Percentiles rank a stretch among this genome's conserved stretches.
These are phyloP conservation scores for Colletotrichum echinochloae DNA, from an alignment of 2,329 filamentous ascomycete species.

Conservation along the genomic window DNA sequence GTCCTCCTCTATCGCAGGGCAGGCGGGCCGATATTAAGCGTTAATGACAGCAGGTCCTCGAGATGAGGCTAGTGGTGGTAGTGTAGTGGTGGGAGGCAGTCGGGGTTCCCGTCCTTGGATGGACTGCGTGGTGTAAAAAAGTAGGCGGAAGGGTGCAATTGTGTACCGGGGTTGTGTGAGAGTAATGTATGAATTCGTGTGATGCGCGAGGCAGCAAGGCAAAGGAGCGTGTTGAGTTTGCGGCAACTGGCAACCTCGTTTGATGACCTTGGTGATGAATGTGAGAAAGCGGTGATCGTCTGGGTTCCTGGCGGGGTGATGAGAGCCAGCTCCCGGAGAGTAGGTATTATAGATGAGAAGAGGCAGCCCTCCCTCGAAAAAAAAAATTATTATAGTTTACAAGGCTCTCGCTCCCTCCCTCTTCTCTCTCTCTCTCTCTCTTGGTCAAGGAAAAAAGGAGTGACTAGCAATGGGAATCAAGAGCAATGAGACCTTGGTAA, in stretches of 20 bases:
- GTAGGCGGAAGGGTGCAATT: background rate
- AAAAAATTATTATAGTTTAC: conserved; percentile 48
- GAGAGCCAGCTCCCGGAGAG: conserved; percentile 66
- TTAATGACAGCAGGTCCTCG: conserved; percentile 55
- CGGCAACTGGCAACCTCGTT: conserved; percentile 56
- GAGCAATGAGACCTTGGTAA: conserved; percentile 52
- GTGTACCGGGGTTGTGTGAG: conserved; percentile 1
- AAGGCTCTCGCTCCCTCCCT: conserved; percentile 14
- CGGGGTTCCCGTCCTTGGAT: conserved; percentile 41
- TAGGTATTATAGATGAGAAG: conserved; percentile 56
- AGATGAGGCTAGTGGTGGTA: conserved; percentile 49
- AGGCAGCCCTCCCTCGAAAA: conserved; percentile 53
- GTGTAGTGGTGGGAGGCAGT: conserved; percentile 42
- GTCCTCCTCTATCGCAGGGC: conserved; percentile 11
- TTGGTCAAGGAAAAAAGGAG: conserved; percentile 58
- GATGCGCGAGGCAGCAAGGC: conserved; percentile 39
- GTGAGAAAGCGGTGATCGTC: conserved; percentile 46
- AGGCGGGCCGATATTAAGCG: conserved; percentile 44
- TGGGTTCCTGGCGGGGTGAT: conserved; percentile 56
- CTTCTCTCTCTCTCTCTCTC: background rate
- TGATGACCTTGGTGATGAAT: conserved; percentile 49
- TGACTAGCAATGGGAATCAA: conserved; percentile 59
- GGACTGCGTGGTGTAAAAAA: background rate
- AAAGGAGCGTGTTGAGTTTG: conserved; percentile 60
- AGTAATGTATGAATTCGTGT: conserved; percentile 43